Evolutionary conservation across 1,284 basidiomycete genomes (phyloP).

Genomic region (Trametes pubescens): DNA sequence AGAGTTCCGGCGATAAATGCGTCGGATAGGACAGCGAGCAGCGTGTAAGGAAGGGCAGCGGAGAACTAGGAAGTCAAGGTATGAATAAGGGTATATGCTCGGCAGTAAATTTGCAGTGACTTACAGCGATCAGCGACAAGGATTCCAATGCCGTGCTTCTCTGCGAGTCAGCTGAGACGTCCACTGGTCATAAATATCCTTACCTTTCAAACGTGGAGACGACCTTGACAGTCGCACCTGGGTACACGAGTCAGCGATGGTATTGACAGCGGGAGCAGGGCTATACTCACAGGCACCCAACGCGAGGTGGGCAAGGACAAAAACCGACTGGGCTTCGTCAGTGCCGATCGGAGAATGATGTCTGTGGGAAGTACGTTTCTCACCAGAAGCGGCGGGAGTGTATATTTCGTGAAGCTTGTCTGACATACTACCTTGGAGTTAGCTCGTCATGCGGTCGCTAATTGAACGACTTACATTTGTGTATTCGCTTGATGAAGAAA

Average conservation of each 20-base stretch:
- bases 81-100: not conserved
- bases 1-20: conserved; percentile 29
- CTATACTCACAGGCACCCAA: conserved; percentile 28
- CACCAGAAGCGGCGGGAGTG: conserved; percentile 28
- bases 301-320: conserved; percentile 25
- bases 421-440: conserved; percentile 23
- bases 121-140: conserved; percentile 26
- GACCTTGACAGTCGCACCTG: conserved; percentile 31
- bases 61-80: conserved; percentile 17
- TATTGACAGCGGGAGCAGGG: too few relatives aligned
- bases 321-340: conserved; percentile 15
- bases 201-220: conserved; percentile 28
- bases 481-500: conserved; percentile 33
- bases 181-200: not conserved
- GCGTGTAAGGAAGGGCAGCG: conserved; percentile 30
- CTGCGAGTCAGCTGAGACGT: not conserved
- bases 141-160: conserved; percentile 19
- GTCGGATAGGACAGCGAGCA: conserved; percentile 32
- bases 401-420: conserved; percentile 22
- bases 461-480: conserved; percentile 19
- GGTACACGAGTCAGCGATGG: not conserved
- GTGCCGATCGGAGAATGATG: not conserved
- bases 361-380: not conserved
- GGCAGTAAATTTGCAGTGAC: not conserved
- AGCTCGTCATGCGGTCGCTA: not conserved